Percentiles rank a stretch among this genome's conserved stretches.
Evolutionary conservation across 2,329 filamentous ascomycete species (phyloP).

Genomic region (Aspergillus pseudotamarii): DNA sequence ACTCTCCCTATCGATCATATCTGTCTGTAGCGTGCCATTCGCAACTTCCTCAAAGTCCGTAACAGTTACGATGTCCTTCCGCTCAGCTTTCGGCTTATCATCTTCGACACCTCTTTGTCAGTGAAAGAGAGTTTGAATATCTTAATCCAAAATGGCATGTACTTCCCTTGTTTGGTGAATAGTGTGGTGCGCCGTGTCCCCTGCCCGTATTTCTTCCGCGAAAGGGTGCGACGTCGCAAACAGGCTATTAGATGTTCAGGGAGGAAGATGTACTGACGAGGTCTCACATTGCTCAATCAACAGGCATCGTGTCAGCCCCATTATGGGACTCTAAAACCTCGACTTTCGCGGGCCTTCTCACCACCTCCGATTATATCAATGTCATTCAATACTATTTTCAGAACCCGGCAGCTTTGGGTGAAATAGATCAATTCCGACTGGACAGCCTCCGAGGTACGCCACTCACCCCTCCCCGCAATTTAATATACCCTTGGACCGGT

Average conservation of each 20-base stretch:
- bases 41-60: conserved; percentile 92
- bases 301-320: conserved; percentile 95
- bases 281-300: conserved; percentile 20
- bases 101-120: conserved; percentile 90
- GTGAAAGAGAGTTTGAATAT: conserved; percentile 98
- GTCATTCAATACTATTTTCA: conserved; percentile 99
- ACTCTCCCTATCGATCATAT: conserved; percentile 15
- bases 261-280: conserved; percentile 22
- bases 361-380: conserved; percentile 97
- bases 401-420: conserved; percentile 83
- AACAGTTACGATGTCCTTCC: conserved; percentile 98
- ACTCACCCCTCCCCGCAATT: background rate
- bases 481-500: background rate
- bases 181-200: background rate
- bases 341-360: conserved; percentile 90
- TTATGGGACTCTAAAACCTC: conserved; percentile 94
- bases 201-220: background rate
- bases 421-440: conserved; percentile 91
- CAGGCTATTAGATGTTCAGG: background rate
- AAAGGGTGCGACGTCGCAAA: background rate
- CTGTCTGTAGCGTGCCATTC: conserved; percentile 73
- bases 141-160: conserved; percentile 86
- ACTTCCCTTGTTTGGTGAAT: background rate
- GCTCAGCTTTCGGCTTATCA: conserved; percentile 90
- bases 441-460: conserved; percentile 82